Percentiles rank a stretch among this genome's conserved stretches.
phyloP scores from a whole-genome alignment of 805 yeast genomes.

The Blastobotrys robertii region DNA sequence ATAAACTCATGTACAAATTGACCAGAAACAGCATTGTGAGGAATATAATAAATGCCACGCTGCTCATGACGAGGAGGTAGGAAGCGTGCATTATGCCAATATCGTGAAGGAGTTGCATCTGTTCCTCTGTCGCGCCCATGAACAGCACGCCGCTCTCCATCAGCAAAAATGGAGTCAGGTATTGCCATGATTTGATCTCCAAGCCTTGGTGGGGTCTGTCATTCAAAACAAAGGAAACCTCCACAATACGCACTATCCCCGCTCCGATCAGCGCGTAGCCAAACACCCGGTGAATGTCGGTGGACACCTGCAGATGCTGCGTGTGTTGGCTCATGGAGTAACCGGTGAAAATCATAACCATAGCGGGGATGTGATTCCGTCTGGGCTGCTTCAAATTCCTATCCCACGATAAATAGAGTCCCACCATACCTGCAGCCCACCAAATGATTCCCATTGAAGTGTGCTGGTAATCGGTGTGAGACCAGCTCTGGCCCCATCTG shows the following conservation, averaged over 20 bases:
- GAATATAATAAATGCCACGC: slow-evolving; percentile 64
- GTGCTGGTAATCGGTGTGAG: slow-evolving; percentile 89
- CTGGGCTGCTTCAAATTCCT: slow-evolving; percentile 35
- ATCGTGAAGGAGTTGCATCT: slow-evolving; percentile 56
- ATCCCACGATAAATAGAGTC: slow-evolving; percentile 63
- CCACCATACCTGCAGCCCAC: slow-evolving; percentile 91
- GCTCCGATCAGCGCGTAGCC: slow-evolving; percentile 74
- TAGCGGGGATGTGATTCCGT: slow-evolving; percentile 70
- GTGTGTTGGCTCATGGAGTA: slow-evolving; percentile 90
- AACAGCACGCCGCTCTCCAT: slow-evolving; percentile 72
- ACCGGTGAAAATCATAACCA: slow-evolving; percentile 79
- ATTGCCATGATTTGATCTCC: slow-evolving; percentile 61
- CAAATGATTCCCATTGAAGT: slow-evolving; percentile 94
- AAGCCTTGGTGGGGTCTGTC: slow-evolving; percentile 33
- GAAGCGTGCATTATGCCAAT: slow-evolving; percentile 80
- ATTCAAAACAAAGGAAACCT: slow-evolving; percentile 63
- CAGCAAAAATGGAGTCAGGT: slow-evolving; percentile 73
- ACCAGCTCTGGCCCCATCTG: slow-evolving; percentile 92
- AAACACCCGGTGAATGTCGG: slow-evolving; percentile 81
- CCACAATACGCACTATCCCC: slow-evolving; percentile 67
- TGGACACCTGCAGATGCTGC: slow-evolving; percentile 66
- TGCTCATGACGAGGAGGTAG: slow-evolving; percentile 58
- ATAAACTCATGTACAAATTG: slow-evolving; percentile 40
- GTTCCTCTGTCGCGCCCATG: slow-evolving; percentile 93
- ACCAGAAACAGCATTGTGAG: slow-evolving; percentile 56